Evolutionary conservation across 2,329 filamentous ascomycete species (phyloP).

Genomic region (Ceratocystis lukuohia): DNA sequence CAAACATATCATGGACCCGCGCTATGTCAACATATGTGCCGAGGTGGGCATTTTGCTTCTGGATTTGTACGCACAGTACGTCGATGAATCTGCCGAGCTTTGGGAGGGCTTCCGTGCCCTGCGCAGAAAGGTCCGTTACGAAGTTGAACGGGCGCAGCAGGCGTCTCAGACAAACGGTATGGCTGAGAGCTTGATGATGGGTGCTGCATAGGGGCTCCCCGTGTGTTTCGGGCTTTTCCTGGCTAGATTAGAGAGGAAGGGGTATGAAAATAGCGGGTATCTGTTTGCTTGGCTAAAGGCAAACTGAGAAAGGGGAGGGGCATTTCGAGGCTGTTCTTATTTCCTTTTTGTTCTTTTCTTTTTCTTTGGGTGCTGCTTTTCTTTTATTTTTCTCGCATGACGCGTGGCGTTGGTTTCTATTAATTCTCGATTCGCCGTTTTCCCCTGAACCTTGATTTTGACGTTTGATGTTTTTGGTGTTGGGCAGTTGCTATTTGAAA

Average conservation of each 20-base stretch:
- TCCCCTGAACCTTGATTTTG: not conserved
- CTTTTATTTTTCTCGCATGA: conserved; percentile 9
- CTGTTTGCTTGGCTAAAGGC: not conserved
- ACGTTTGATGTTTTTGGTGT: not conserved
- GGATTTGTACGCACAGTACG: conserved; percentile 74
- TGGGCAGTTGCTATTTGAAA: not conserved
- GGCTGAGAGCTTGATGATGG: conserved; percentile 57
- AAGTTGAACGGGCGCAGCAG: conserved; percentile 72
- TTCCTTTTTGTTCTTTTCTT: not conserved
- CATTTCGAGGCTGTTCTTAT: not conserved
- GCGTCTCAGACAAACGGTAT: conserved; percentile 76
- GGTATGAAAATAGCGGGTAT: not conserved
- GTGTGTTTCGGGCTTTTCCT: not conserved
- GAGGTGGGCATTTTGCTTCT: conserved; percentile 72
- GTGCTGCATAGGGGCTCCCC: conserved; percentile 20
- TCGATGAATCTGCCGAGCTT: conserved; percentile 60
- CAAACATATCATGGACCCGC: conserved; percentile 67
- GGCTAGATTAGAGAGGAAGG: not conserved
- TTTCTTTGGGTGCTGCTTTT: not conserved
- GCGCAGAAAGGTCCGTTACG: conserved; percentile 55
- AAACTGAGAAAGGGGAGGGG: not conserved
- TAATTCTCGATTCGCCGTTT: not conserved
- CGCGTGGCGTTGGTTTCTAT: conserved; percentile 8
- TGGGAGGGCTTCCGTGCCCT: conserved; percentile 56
- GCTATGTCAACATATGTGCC: conserved; percentile 66